Percentiles rank a stretch among this genome's conserved stretches.
phyloP scores from a whole-genome alignment of 192 early-diverging fungal species.

The Ambispora gerdemannii region DNA sequence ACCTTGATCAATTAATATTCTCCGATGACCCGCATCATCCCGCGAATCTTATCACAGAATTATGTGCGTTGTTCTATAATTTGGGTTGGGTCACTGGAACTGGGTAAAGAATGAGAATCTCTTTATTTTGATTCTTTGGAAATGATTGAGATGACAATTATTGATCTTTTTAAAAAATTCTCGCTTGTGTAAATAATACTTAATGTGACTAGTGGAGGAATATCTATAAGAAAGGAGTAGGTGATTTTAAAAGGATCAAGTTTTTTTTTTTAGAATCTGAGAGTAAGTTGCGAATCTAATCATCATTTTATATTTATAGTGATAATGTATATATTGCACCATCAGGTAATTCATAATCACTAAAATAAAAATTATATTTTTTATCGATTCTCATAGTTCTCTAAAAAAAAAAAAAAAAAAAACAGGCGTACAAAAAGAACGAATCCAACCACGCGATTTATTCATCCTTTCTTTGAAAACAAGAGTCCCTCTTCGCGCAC shows the following conservation, averaged over 20 bases:
- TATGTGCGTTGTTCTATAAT: slow-evolving; percentile 84
- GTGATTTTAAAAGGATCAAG: slow-evolving; percentile 8
- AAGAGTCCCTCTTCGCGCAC: slow-evolving; percentile 63
- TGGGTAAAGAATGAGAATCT: slow-evolving; percentile 45
- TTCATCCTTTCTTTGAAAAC: slow-evolving; percentile 73
- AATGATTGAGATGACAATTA: no score
- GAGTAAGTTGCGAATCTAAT: background rate
- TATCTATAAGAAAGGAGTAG: slow-evolving; percentile 74
- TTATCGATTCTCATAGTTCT: background rate
- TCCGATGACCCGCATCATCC: slow-evolving; percentile 65
- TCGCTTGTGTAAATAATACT: slow-evolving; percentile 1
- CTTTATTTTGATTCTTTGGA: background rate
- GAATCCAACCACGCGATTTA: slow-evolving; percentile 78
- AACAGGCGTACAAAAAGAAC: slow-evolving; percentile 92
- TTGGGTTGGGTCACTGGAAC: slow-evolving; percentile 97
- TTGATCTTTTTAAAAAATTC: slow-evolving; percentile 21
- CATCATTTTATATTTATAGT: slow-evolving; percentile 29
- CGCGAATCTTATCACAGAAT: slow-evolving; percentile 88
- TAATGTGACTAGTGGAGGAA: slow-evolving; percentile 59
- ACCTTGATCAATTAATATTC: no score
- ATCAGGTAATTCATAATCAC: slow-evolving; percentile 37
- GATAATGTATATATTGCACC: slow-evolving; percentile 87
- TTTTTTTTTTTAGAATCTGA: slow-evolving; percentile 20
- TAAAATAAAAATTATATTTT: background rate
- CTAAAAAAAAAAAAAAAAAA: slow-evolving; percentile 4